Evolutionary conservation across 169 alveolate species (phyloP).

Genomic region (Eimeria tenella): DNA sequence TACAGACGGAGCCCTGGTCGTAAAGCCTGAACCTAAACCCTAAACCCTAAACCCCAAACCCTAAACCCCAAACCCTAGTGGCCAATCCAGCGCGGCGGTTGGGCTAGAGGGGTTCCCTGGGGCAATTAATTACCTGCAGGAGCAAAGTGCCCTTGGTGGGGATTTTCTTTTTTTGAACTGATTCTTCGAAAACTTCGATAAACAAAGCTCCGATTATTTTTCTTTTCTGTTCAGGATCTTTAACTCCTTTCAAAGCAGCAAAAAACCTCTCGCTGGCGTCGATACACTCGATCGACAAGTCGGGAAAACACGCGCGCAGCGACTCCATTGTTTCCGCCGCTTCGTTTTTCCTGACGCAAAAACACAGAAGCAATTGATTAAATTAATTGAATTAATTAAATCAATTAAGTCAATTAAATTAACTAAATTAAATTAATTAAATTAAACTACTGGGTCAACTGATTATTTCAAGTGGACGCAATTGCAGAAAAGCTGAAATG

Average conservation of each 20-base stretch:
- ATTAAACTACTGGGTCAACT: not conserved
- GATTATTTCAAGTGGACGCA: not conserved
- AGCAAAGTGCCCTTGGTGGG: slow-evolving; percentile 69
- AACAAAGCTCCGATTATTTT: slow-evolving; percentile 84
- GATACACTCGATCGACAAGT: slow-evolving; percentile 74
- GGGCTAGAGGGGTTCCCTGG: not conserved
- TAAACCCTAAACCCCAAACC: not conserved
- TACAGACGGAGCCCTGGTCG: not conserved
- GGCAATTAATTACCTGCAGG: slow-evolving; percentile 34
- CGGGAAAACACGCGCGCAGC: slow-evolving; percentile 77
- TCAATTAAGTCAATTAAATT: not conserved
- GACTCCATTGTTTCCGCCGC: slow-evolving; percentile 28
- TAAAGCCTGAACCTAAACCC: no score
- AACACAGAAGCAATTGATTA: not conserved
- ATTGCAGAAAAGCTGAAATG: no score
- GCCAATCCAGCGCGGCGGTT: no score
- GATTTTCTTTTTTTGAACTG: slow-evolving; percentile 77
- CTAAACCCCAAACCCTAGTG: not conserved
- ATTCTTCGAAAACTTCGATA: slow-evolving; percentile 82
- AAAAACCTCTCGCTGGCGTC: slow-evolving; percentile 79
- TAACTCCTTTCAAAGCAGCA: slow-evolving; percentile 78
- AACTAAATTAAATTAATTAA: no score
- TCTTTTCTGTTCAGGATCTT: slow-evolving; percentile 85
- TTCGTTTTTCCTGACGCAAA: slow-evolving; percentile 63
- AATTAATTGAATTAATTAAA: no score